Evolutionary conservation across 306 rosid genomes (phyloP).

Genomic region (Cucumis cinereus): DNA sequence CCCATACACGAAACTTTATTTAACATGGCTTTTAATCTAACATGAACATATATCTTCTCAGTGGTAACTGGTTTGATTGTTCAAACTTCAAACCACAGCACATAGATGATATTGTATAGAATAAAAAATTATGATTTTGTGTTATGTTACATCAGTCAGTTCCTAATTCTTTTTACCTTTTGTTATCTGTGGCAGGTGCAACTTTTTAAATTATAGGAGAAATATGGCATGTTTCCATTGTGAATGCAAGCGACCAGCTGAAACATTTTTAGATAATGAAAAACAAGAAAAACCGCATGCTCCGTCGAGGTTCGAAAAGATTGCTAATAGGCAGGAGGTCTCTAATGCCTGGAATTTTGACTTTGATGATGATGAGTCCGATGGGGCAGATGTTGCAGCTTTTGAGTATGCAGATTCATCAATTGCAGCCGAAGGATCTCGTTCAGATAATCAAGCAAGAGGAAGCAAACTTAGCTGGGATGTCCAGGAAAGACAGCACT

Average conservation of each 20-base stretch:
- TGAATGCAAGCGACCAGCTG: conserved; percentile 90
- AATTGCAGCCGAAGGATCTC: conserved; percentile 29
- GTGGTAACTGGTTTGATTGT: neutral
- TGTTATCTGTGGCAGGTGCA: conserved; percentile 61
- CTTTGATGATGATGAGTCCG: conserved; percentile 94
- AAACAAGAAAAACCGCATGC: conserved; percentile 38
- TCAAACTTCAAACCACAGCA: neutral
- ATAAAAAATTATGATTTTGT: neutral
- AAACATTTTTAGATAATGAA: conserved; percentile 56
- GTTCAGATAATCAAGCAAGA: conserved; percentile 28
- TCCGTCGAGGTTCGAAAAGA: conserved; percentile 40
- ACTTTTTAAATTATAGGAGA: conserved; percentile 91
- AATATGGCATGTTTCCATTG: conserved; percentile 89
- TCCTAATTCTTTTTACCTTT: conserved; percentile 9
- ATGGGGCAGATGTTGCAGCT: conserved; percentile 95
- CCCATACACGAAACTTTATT: too few relatives aligned
- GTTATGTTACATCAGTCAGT: neutral
- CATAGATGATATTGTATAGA: neutral
- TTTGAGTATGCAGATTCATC: conserved; percentile 87
- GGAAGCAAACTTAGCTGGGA: conserved; percentile 36
- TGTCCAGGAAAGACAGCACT: conserved; percentile 31
- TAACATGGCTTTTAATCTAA: neutral
- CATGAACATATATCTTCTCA: neutral
- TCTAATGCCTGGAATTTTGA: conserved; percentile 95
- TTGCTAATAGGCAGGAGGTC: conserved; percentile 38